phyloP scores from a whole-genome alignment of 2,329 filamentous ascomycete genomes.

The Fusarium sp. region DNA sequence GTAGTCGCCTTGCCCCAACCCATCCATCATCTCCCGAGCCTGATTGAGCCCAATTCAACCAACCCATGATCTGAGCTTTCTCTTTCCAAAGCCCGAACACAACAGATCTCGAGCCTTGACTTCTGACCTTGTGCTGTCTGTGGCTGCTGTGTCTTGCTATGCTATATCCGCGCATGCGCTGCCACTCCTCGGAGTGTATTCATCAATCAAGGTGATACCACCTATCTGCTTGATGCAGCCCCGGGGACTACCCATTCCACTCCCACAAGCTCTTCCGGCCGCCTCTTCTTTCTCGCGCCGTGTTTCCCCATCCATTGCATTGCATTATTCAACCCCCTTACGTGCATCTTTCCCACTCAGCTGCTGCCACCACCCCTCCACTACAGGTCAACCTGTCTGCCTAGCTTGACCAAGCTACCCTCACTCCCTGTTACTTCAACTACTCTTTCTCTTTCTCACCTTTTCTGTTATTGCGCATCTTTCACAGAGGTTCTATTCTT shows the following conservation, averaged over 20 bases:
- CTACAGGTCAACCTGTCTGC: constrained; percentile 38
- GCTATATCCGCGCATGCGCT: constrained; percentile 34
- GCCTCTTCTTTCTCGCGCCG: constrained; percentile 46
- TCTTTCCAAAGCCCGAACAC: constrained; percentile 21
- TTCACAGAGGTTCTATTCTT: constrained; percentile 40
- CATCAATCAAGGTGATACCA: constrained; percentile 50
- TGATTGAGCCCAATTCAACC: constrained; percentile 33
- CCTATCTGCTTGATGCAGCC: constrained; percentile 47
- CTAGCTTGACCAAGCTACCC: constrained; percentile 42
- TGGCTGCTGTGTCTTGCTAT: constrained; percentile 33
- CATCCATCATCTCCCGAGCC: constrained; percentile 25
- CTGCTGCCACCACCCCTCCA: constrained; percentile 51
- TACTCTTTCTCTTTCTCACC: constrained; percentile 42
- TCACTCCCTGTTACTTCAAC: constrained; percentile 49
- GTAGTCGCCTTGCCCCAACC: constrained; percentile 30
- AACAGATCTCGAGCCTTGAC: constrained; percentile 32
- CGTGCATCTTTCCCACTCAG: constrained; percentile 58
- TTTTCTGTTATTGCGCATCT: constrained; percentile 38
- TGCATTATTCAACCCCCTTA: constrained; percentile 52
- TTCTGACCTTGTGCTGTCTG: constrained; percentile 8
- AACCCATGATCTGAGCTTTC: constrained; percentile 34
- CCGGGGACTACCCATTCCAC: constrained; percentile 46
- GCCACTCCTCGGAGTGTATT: constrained; percentile 46
- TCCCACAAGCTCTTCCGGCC: constrained; percentile 43
- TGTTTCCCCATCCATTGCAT: constrained; percentile 45